Evolutionary conservation across 495 filamentous ascomycete species (phyloP).

Genomic region (Neurospora hispaniola): DNA sequence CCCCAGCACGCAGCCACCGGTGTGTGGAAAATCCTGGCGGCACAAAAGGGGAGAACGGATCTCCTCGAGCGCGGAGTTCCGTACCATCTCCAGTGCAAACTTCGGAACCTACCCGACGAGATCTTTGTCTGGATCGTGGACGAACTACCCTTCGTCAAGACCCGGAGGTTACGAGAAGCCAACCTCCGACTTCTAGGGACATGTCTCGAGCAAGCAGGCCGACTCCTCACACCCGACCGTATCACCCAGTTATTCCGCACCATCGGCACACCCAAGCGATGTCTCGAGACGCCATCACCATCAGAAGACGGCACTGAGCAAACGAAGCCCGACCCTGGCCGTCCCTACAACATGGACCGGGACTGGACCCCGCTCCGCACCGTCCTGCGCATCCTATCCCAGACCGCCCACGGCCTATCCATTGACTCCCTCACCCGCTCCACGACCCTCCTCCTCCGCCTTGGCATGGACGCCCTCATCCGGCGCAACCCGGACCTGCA

Average conservation of each 20-base stretch:
- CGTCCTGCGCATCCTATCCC: conserved; percentile 24
- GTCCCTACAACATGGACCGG: conserved; percentile 18
- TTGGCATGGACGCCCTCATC: conserved; percentile 45
- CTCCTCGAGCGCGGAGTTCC: conserved; percentile 59
- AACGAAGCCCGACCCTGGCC: conserved; percentile 8
- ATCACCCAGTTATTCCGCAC: conserved; percentile 30
- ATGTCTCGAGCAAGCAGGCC: conserved; percentile 27
- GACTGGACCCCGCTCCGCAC: conserved; percentile 25
- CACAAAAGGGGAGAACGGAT: conserved; percentile 45
- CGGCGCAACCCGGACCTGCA: conserved; percentile 23
- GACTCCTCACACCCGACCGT: conserved; percentile 24
- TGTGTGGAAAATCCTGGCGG: conserved; percentile 31
- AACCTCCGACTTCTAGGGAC: conserved; percentile 43
- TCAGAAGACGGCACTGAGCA: background rate
- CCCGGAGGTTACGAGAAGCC: conserved; percentile 50
- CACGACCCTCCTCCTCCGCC: conserved; percentile 31
- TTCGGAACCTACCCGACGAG: conserved; percentile 51
- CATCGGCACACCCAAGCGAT: conserved; percentile 29
- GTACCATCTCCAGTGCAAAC: conserved; percentile 44
- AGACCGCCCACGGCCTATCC: conserved; percentile 15
- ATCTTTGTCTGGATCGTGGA: conserved; percentile 64
- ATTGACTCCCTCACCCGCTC: conserved; percentile 14
- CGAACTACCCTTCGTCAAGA: conserved; percentile 50
- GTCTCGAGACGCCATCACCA: conserved; percentile 4
- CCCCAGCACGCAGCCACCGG: conserved; percentile 20